Evolutionary conservation across 164 flowering plant species (phyloP), one percentile per base, ranked within the genome.

Genomic region (Kalanchoe fedtschenkoi): DNA sequence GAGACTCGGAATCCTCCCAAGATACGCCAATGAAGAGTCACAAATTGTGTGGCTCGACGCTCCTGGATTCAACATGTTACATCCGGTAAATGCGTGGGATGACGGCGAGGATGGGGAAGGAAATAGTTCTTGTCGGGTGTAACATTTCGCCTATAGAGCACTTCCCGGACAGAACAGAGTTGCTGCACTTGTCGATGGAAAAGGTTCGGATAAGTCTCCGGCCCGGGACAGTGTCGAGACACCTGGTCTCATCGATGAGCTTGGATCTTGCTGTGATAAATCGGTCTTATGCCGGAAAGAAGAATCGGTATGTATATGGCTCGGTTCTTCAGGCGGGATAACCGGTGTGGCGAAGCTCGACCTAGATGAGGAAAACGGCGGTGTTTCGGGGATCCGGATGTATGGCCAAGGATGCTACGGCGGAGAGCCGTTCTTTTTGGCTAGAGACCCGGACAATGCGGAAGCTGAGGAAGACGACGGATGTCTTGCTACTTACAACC

Each of bases 81-180:
- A 91, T 66, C 62, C 80, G 11, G 67, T 83, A 34, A 91, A 91
- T 38, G 91, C 96, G 0, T 91, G 97, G 96, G 97, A 86, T 1
- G 95, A 87, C 6, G 87, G 80, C 6, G 89, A 71, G 6, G 78
- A 41, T 19, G 21, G 24, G n/a, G 9, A 44, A 44, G n/a, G 63
- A 30, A 3, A 62, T 88, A 2, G 86, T 79, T 15, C 5, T 91
- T 51, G 54, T 91, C 22, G 96, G 85, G 14, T 81, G 89, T 0
- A 88, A 86, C 62, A 71, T 80, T 2, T 10, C 80, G 3, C 76
- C 83, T 6, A 70, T 80, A 0, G 91, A 83, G 64, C 87, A 86
- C 64, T 66, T 76, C 0, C 55, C 85, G 34, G 91, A 84, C 64
- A 61, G 83, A 43, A 71, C 78, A 77, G 85, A 85, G 17, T 73